Evolutionary conservation across 257 asterid genomes (phyloP).

Genomic region (Handroanthus guayacan): DNA sequence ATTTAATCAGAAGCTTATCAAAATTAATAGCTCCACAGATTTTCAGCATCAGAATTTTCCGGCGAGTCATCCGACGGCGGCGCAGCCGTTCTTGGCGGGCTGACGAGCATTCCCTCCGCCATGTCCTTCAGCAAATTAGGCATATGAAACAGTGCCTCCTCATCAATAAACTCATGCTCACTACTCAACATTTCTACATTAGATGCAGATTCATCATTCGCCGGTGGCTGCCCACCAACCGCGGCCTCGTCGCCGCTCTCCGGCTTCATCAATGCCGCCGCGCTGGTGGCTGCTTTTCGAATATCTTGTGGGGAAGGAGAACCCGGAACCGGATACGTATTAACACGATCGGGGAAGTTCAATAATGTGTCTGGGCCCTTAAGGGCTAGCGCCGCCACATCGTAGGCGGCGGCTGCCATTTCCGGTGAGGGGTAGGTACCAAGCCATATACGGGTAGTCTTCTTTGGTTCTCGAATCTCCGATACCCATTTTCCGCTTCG

Average conservation of each 20-base stretch:
- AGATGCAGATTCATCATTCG: not conserved
- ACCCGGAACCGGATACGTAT: conserved; percentile 47
- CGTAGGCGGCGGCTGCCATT: conserved; percentile 56
- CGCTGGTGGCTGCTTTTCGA: conserved; percentile 55
- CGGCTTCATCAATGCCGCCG: conserved; percentile 54
- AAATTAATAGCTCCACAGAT: conserved; percentile 48
- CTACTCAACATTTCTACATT: not conserved
- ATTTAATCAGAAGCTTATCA: not conserved
- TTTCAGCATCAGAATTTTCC: conserved; percentile 39
- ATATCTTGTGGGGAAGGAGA: conserved; percentile 54
- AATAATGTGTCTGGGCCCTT: conserved; percentile 42
- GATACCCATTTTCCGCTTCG: conserved; percentile 61
- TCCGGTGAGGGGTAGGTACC: conserved; percentile 49
- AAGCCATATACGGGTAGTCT: conserved; percentile 49
- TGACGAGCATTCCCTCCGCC: conserved; percentile 66
- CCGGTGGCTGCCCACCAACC: not conserved
- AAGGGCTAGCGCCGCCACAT: conserved; percentile 50
- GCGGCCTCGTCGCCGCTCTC: conserved; percentile 1
- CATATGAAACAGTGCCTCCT: conserved; percentile 52
- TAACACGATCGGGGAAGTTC: conserved; percentile 53
- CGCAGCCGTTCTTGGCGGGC: conserved; percentile 50
- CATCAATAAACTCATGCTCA: conserved; percentile 29
- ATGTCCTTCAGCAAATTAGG: conserved; percentile 58
- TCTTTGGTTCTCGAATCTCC: conserved; percentile 49
- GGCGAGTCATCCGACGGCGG: conserved; percentile 37